A percentile compares a stretch with the other conserved stretches of the same genome.
These are phyloP conservation scores for Pestalotiopsis fici DNA, from an alignment of 2,329 filamentous ascomycete genomes.

Conservation along the genomic window DNA sequence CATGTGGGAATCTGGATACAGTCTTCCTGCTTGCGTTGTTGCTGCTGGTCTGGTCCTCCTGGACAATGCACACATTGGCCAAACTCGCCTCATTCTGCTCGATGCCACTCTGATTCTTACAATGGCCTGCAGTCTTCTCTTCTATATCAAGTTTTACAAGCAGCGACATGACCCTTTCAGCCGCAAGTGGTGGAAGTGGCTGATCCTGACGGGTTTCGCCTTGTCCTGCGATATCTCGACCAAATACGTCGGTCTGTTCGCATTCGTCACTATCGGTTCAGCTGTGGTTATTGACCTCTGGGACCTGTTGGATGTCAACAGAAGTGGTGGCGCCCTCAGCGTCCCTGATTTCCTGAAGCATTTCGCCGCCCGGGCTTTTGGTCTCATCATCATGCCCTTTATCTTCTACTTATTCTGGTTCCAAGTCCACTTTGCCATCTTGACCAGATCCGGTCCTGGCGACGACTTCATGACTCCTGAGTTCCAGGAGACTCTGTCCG, in stretches of 20 bases:
- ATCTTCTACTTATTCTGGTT: slow-evolving; percentile 99
- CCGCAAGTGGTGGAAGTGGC: slow-evolving; percentile 99
- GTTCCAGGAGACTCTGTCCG: slow-evolving; percentile 95
- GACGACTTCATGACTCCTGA: slow-evolving; percentile 99
- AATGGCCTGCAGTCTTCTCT: slow-evolving; percentile 92
- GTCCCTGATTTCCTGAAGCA: slow-evolving; percentile 84
- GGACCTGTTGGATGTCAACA: slow-evolving; percentile 89
- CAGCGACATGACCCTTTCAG: slow-evolving; percentile 84
- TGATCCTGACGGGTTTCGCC: slow-evolving; percentile 89
- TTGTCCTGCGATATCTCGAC: slow-evolving; percentile 97
- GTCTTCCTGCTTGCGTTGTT: slow-evolving; percentile 85
- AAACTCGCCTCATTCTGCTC: slow-evolving; percentile 91
- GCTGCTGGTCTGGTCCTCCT: slow-evolving; percentile 86
- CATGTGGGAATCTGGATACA: slow-evolving; percentile 99
- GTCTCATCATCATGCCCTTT: slow-evolving; percentile 88
- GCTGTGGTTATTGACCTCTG: slow-evolving; percentile 94
- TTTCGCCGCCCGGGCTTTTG: slow-evolving; percentile 83
- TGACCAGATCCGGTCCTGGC: slow-evolving; percentile 85
- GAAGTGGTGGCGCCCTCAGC: slow-evolving; percentile 76
- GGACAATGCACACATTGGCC: slow-evolving; percentile 96
- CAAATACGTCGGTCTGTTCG: slow-evolving; percentile 96
- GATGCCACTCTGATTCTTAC: slow-evolving; percentile 93
- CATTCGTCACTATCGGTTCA: slow-evolving; percentile 94
- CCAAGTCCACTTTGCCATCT: slow-evolving; percentile 95
- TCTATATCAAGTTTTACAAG: slow-evolving; percentile 98